phyloP scores from a whole-genome alignment of 2,329 filamentous ascomycete species.

The Tolypocladium tundrense region DNA sequence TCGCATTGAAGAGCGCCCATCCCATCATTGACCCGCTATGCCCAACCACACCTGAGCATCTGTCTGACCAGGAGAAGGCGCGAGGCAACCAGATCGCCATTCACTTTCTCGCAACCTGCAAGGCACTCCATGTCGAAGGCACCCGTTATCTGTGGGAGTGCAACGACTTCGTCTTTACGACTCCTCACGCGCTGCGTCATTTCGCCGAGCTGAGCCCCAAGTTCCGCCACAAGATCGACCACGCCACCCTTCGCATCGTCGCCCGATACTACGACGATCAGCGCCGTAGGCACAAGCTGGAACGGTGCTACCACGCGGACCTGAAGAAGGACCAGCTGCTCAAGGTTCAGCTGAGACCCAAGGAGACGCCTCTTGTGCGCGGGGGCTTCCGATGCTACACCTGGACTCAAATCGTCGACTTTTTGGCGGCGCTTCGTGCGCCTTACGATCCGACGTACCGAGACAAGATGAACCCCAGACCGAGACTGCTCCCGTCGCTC shows the following conservation, averaged over 20 bases:
- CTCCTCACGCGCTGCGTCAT: slow-evolving; percentile 34
- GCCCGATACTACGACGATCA: slow-evolving; percentile 46
- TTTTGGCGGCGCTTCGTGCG: slow-evolving; percentile 38
- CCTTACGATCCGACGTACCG: slow-evolving; percentile 33
- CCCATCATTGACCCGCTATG: slow-evolving; percentile 46
- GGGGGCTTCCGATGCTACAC: slow-evolving; percentile 44
- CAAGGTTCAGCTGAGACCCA: slow-evolving; percentile 30
- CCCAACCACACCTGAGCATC: slow-evolving; percentile 28
- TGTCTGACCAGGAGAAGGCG: slow-evolving; percentile 32
- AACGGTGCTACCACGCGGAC: slow-evolving; percentile 30
- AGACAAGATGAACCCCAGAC: slow-evolving; percentile 22
- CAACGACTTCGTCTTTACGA: slow-evolving; percentile 46
- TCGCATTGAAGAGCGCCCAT: slow-evolving; percentile 35
- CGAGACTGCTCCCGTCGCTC: slow-evolving; percentile 37
- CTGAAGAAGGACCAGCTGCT: slow-evolving; percentile 31
- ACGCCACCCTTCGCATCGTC: slow-evolving; percentile 41
- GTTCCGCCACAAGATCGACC: slow-evolving; percentile 32
- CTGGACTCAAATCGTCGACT: slow-evolving; percentile 44
- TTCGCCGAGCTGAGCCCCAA: slow-evolving; percentile 34
- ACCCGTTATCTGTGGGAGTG: slow-evolving; percentile 37
- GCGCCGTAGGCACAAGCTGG: slow-evolving; percentile 29
- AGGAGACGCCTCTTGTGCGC: slow-evolving; percentile 35
- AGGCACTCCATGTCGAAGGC: slow-evolving; percentile 38
- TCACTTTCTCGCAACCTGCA: slow-evolving; percentile 41
- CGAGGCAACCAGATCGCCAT: slow-evolving; percentile 41